Conservation (phyloP, 2,329 filamentous ascomycete species). For the Didymella glomerata region DNA sequence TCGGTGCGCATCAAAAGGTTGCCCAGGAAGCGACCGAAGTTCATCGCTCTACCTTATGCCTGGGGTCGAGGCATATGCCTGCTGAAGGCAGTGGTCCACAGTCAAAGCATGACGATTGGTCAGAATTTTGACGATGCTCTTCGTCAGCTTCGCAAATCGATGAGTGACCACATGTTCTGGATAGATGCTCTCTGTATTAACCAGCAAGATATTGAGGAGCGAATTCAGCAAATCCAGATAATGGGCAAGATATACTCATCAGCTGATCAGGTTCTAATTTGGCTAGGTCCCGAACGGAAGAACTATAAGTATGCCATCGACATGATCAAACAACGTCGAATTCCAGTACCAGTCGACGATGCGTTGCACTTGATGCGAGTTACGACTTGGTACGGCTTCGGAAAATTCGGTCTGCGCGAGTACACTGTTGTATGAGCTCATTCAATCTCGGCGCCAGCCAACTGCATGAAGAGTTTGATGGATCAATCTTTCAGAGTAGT, state of each 20-base stretch:
- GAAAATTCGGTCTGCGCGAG: not conserved
- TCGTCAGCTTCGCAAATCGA: not conserved
- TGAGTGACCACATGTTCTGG: not conserved
- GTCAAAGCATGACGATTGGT: not conserved
- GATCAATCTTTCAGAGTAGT: no score
- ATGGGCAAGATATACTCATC: not conserved
- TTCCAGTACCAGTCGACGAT: not conserved
- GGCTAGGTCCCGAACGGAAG: not conserved
- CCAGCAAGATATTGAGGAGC: not conserved
- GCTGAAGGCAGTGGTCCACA: not conserved
- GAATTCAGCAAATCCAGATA: not conserved
- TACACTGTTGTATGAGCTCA: not conserved
- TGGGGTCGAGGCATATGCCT: not conserved
- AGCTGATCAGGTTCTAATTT: not conserved
- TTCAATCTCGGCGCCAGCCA: no score
- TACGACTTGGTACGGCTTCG: not conserved
- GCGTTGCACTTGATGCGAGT: not conserved
- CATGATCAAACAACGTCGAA: not conserved
- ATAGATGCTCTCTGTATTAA: not conserved
- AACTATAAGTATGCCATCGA: not conserved
- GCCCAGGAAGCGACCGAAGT: not conserved
- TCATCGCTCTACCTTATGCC: not conserved
- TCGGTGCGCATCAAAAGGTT: not conserved
- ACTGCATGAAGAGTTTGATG: no score
- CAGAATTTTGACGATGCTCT: not conserved